Percentiles rank a stretch among this genome's conserved stretches.
Evolutionary conservation across 352 stramenopile genomes (phyloP).

Genomic region (Phytophthora sp.): DNA sequence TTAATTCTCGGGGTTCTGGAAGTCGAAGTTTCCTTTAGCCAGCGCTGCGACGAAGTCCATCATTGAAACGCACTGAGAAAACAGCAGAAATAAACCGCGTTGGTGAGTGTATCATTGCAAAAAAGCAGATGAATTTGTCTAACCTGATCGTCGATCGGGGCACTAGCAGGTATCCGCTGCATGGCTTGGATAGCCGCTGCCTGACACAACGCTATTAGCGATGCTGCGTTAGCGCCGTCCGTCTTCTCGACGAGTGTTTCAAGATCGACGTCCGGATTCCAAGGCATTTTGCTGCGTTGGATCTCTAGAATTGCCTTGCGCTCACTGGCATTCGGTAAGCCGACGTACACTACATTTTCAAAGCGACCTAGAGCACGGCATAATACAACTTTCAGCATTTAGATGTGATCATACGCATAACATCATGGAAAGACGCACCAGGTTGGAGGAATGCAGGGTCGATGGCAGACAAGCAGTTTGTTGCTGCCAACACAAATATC

Average conservation of each 20-base stretch:
- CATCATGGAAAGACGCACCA: slow-evolving; percentile 35
- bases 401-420: neutral
- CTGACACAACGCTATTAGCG: slow-evolving; percentile 75
- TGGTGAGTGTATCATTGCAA: too few relatives aligned
- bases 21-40: slow-evolving; percentile 46
- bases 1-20: slow-evolving; percentile 25
- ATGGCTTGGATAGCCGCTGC: slow-evolving; percentile 75
- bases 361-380: slow-evolving; percentile 74
- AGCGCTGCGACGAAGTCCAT: slow-evolving; percentile 51
- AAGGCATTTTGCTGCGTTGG: slow-evolving; percentile 74
- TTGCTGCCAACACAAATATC: slow-evolving; percentile 84
- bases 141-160: slow-evolving; percentile 39
- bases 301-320: slow-evolving; percentile 71
- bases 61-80: slow-evolving; percentile 49
- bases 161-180: slow-evolving; percentile 50
- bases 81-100: slow-evolving; percentile 2
- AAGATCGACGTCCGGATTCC: slow-evolving; percentile 59
- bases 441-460: slow-evolving; percentile 85
- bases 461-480: slow-evolving; percentile 77
- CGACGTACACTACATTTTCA: slow-evolving; percentile 84
- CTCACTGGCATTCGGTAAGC: slow-evolving; percentile 57
- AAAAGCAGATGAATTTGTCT: neutral
- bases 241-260: slow-evolving; percentile 56
- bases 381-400: neutral
- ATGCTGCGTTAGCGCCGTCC: slow-evolving; percentile 72